Evolutionary conservation across 768 basidiomycete genomes (phyloP).

Genomic region (Cystofilobasidium ferigula): DNA sequence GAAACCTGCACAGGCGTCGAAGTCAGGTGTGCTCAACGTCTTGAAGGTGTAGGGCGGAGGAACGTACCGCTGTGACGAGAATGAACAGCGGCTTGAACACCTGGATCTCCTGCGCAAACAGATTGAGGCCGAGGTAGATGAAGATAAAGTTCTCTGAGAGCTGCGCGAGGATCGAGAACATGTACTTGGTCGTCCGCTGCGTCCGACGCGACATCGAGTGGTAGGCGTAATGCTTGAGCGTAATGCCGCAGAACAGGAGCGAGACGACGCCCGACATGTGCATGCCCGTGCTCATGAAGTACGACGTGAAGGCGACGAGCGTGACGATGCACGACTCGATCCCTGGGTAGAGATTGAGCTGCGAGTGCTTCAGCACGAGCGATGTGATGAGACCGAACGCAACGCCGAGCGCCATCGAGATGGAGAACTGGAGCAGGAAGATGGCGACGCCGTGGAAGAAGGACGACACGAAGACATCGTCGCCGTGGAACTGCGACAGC

Average conservation of each 20-base stretch:
- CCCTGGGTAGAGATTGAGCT: conserved; percentile 62
- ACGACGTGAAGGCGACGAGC: conserved; percentile 87
- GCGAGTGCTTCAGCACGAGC: conserved; percentile 86
- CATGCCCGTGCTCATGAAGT: conserved; percentile 96
- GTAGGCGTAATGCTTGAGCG: conserved; percentile 98
- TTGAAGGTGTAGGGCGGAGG: neutral
- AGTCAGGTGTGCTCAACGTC: neutral
- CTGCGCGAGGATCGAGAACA: conserved; percentile 85
- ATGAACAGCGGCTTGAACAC: conserved; percentile 96
- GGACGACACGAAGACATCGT: conserved; percentile 67
- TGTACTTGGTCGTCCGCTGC: conserved; percentile 86
- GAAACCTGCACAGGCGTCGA: conserved; percentile 45
- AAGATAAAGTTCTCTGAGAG: conserved; percentile 99
- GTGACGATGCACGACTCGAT: conserved; percentile 96
- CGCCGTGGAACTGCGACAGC: conserved; percentile 77
- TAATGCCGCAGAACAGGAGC: conserved; percentile 95
- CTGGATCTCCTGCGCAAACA: conserved; percentile 63
- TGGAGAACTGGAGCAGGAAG: conserved; percentile 87
- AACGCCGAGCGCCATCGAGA: conserved; percentile 89
- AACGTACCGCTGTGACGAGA: conserved; percentile 60
- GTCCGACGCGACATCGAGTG: conserved; percentile 96
- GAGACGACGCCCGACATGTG: conserved; percentile 90
- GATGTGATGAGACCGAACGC: conserved; percentile 82
- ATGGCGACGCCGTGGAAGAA: conserved; percentile 96
- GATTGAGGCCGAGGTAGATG: conserved; percentile 89